phyloP scores from a whole-genome alignment of 257 asterid species.

The Paraleonurus japonicus region DNA sequence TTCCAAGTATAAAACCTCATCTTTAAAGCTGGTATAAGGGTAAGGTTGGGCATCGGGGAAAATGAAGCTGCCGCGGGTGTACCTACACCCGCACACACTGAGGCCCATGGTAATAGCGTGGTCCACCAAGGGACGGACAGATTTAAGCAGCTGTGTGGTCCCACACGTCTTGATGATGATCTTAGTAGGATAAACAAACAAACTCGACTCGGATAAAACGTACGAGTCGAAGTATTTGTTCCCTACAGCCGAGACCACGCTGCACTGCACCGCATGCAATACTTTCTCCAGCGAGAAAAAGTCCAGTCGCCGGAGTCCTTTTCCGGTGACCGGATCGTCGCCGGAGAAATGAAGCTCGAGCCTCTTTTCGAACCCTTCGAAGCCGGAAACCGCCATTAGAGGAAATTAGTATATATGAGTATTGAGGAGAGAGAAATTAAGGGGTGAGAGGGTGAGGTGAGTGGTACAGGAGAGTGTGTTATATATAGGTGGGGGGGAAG shows the following conservation, averaged over 20 bases:
- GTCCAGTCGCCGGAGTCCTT: slow-evolving; percentile 67
- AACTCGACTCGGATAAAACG: slow-evolving; percentile 78
- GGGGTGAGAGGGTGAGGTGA: slow-evolving; percentile 37
- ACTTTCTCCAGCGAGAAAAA: slow-evolving; percentile 60
- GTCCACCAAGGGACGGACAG: slow-evolving; percentile 59
- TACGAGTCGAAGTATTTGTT: slow-evolving; percentile 76
- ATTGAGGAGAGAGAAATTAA: neutral
- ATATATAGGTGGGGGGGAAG: slow-evolving; percentile 28
- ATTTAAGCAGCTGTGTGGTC: slow-evolving; percentile 78
- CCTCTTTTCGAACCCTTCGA: slow-evolving; percentile 94
- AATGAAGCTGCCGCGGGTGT: slow-evolving; percentile 88
- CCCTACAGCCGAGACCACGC: slow-evolving; percentile 85
- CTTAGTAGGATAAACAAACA: slow-evolving; percentile 81
- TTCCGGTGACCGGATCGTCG: slow-evolving; percentile 53
- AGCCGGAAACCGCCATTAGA: slow-evolving; percentile 96
- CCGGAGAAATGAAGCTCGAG: slow-evolving; percentile 81
- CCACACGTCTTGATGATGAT: slow-evolving; percentile 97
- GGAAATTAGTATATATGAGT: too few species aligned
- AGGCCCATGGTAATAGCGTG: slow-evolving; percentile 59
- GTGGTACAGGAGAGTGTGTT: slow-evolving; percentile 62
- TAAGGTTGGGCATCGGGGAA: slow-evolving; percentile 85
- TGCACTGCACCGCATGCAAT: slow-evolving; percentile 85
- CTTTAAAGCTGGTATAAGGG: slow-evolving; percentile 77
- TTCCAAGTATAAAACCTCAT: slow-evolving; percentile 65
- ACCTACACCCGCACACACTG: slow-evolving; percentile 63